A percentile compares a stretch with the other conserved stretches of the same genome.
These are phyloP conservation scores for Nevesoporus exiguus DNA, from an alignment of 768 basidiomycete genomes.

Conservation along the genomic window DNA sequence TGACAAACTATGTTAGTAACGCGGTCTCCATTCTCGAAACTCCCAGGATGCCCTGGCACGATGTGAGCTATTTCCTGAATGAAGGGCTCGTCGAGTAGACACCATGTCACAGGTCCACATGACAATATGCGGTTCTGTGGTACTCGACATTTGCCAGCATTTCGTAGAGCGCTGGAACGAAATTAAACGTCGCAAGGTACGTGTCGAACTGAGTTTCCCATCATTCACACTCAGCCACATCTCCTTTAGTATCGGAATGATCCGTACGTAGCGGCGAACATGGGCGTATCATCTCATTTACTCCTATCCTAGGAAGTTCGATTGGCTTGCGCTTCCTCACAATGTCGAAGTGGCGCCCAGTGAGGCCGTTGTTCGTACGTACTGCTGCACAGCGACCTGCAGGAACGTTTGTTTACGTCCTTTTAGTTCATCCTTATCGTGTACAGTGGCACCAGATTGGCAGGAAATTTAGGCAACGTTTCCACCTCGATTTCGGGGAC, in stretches of 20 bases:
- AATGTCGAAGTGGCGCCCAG: constrained; percentile 56
- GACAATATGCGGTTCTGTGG: constrained; percentile 76
- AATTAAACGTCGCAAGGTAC: constrained; percentile 76
- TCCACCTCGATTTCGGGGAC: constrained; percentile 47
- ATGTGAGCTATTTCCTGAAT: constrained; percentile 50
- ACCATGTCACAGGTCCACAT: constrained; percentile 60
- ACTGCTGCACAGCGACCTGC: background rate
- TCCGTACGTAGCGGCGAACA: constrained; percentile 36
- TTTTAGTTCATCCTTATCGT: constrained; percentile 61
- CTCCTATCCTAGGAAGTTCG: constrained; percentile 40
- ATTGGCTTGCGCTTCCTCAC: constrained; percentile 81
- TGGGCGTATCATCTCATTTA: background rate
- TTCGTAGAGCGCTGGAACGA: constrained; percentile 93
- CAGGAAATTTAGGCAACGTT: constrained; percentile 58
- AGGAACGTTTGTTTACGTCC: background rate
- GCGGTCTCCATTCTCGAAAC: constrained; percentile 63
- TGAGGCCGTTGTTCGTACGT: constrained; percentile 61
- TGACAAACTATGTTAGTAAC: constrained; percentile 72
- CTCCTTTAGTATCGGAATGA: constrained; percentile 35
- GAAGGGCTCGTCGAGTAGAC: background rate
- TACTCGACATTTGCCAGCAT: constrained; percentile 90
- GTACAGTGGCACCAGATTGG: constrained; percentile 59
- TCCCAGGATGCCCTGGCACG: constrained; percentile 93
- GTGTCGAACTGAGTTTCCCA: background rate
- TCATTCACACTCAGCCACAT: constrained; percentile 3